Evolutionary conservation across 306 rosid species (phyloP).

Genomic region (Rosa lucieae): DNA sequence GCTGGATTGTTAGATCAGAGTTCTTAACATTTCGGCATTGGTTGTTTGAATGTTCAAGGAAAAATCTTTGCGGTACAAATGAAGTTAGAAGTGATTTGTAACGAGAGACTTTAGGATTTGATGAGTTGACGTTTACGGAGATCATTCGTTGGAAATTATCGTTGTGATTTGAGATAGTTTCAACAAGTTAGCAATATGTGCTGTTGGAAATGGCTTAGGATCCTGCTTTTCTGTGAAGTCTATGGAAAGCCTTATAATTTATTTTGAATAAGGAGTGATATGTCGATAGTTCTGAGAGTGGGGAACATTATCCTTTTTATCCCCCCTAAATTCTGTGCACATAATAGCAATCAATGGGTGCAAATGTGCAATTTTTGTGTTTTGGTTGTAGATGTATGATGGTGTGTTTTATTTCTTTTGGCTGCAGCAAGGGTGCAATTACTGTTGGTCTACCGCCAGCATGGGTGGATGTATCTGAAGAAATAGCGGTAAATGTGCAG

Average conservation of each 20-base stretch:
- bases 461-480: slow-evolving; percentile 98
- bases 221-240: not conserved
- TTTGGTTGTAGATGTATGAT: not conserved
- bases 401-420: slow-evolving; percentile 19
- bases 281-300: too few relatives aligned
- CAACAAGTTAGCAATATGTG: not conserved
- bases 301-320: not conserved
- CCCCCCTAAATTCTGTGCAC: not conserved
- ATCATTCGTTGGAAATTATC: not conserved
- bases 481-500: slow-evolving; percentile 82
- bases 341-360: not conserved
- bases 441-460: slow-evolving; percentile 95
- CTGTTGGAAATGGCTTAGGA: not conserved
- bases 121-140: not conserved
- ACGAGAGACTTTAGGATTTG: not conserved
- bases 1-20: not conserved
- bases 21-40: not conserved
- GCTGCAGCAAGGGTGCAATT: slow-evolving; percentile 64
- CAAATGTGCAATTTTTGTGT: not conserved
- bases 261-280: not conserved
- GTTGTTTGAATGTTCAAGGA: not conserved
- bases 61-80: not conserved
- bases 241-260: not conserved
- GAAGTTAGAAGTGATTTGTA: not conserved
- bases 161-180: not conserved